phyloP scores from a whole-genome alignment of 495 filamentous ascomycete species.

The Daldinia grandis region DNA sequence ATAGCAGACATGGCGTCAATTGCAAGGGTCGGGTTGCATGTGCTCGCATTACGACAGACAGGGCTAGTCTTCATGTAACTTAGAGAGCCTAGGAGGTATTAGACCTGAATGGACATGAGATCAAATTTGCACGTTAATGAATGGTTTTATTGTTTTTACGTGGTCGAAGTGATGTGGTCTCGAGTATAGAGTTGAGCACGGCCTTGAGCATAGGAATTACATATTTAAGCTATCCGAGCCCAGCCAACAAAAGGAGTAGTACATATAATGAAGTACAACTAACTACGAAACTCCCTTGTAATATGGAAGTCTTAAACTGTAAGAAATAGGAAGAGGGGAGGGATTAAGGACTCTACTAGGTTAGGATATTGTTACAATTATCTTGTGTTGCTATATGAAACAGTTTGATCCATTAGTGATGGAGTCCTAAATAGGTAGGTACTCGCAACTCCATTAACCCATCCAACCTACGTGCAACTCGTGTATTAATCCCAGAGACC shows the following conservation, averaged over 20 bases:
- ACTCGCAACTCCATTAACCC: neutral
- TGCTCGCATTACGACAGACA: slow-evolving; percentile 38
- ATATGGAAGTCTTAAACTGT: neutral
- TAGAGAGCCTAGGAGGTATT: slow-evolving; percentile 31
- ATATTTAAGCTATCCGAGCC: neutral
- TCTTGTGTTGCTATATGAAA: neutral
- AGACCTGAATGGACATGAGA: slow-evolving; percentile 34
- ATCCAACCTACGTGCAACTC: neutral
- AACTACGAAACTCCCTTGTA: neutral
- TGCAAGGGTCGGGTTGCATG: slow-evolving; percentile 38
- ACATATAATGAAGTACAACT: neutral
- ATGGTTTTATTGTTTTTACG: neutral
- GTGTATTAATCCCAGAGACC: neutral
- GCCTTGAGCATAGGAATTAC: neutral
- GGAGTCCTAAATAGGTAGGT: neutral
- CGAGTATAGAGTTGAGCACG: neutral
- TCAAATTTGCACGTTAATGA: slow-evolving; percentile 12
- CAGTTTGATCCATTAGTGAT: neutral
- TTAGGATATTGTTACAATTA: neutral
- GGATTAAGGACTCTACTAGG: neutral
- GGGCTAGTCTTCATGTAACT: slow-evolving; percentile 40
- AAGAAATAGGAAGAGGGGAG: neutral
- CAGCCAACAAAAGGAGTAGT: neutral
- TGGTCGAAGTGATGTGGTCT: neutral
- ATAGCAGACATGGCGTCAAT: slow-evolving; percentile 37